phyloP scores from a whole-genome alignment of 345 rosid species.

The Pelargonium nanum region DNA sequence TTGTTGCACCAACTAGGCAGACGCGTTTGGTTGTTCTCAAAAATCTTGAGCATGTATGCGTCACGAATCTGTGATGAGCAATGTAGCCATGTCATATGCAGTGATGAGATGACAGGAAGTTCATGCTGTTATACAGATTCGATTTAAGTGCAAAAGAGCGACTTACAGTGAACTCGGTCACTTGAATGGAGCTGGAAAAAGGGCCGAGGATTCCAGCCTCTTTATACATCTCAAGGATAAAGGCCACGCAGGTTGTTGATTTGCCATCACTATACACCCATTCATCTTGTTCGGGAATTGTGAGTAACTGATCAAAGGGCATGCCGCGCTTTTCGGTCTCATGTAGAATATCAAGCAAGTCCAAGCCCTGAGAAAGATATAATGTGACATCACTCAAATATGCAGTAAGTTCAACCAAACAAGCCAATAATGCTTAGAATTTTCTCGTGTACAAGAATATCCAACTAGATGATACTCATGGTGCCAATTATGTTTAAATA shows the following conservation, averaged over 20 bases:
- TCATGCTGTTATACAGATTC: neutral
- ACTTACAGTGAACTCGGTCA: conserved; percentile 90
- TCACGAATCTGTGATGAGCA: conserved; percentile 55
- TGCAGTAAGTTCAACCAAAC: no score
- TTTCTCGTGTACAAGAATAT: neutral
- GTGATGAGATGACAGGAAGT: neutral
- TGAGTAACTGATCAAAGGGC: conserved; percentile 71
- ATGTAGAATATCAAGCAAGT: conserved; percentile 57
- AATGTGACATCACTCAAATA: neutral
- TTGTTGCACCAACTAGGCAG: conserved; percentile 78
- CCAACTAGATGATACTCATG: neutral
- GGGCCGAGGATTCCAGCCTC: conserved; percentile 81
- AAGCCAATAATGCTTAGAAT: neutral
- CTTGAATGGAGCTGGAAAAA: conserved; percentile 63
- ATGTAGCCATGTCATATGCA: neutral
- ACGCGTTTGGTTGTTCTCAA: conserved; percentile 56
- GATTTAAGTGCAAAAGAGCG: neutral
- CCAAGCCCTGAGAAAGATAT: conserved; percentile 47
- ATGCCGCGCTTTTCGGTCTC: conserved; percentile 80
- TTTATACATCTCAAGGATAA: conserved; percentile 87
- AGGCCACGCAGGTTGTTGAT: conserved; percentile 89
- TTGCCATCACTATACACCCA: conserved; percentile 97
- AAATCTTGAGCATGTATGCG: conserved; percentile 75
- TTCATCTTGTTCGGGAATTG: conserved; percentile 85
- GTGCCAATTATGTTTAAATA: neutral